phyloP scores from a whole-genome alignment of 169 alveolate genomes.

The Babesia ovis region DNA sequence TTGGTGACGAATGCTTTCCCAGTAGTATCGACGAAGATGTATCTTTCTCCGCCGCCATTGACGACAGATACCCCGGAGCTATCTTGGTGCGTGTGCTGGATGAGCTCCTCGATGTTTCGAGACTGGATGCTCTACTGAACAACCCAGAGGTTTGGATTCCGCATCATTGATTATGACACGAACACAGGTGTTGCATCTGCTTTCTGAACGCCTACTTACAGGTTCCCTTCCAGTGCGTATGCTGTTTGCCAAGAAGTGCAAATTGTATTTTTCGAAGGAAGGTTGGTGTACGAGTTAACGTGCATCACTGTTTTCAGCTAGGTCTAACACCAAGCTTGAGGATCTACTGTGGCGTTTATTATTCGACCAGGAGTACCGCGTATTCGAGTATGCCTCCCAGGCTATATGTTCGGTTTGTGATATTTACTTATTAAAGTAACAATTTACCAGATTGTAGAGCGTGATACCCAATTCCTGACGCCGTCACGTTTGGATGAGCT shows the following conservation, averaged over 20 bases:
- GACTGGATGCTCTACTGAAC: conserved; percentile 15
- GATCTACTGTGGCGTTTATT: conserved; percentile 40
- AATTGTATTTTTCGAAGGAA: not conserved
- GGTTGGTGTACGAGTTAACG: not conserved
- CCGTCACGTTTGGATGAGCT: not conserved
- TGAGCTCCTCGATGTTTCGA: conserved; percentile 2
- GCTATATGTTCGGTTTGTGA: conserved; percentile 48
- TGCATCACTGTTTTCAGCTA: not conserved
- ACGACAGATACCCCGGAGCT: conserved; percentile 35
- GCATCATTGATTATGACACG: not conserved
- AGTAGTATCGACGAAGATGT: conserved; percentile 5
- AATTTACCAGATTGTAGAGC: not conserved
- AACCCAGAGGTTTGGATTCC: conserved; percentile 34
- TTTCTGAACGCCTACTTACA: conserved; percentile 25
- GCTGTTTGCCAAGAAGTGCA: conserved; percentile 26
- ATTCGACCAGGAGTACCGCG: conserved; percentile 39
- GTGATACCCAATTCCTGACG: not conserved
- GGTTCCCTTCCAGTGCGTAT: conserved; percentile 14
- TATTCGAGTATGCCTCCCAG: conserved; percentile 34
- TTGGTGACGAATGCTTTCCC: conserved; percentile 41
- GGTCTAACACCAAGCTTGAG: conserved; percentile 5
- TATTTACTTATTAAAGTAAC: not conserved
- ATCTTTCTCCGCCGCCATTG: not conserved
- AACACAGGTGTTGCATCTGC: not conserved
- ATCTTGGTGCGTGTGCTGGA: conserved; percentile 46